Base-by-base conservation (phyloP, 495 filamentous ascomycete species). In the Haplographium delicatum region DNA sequence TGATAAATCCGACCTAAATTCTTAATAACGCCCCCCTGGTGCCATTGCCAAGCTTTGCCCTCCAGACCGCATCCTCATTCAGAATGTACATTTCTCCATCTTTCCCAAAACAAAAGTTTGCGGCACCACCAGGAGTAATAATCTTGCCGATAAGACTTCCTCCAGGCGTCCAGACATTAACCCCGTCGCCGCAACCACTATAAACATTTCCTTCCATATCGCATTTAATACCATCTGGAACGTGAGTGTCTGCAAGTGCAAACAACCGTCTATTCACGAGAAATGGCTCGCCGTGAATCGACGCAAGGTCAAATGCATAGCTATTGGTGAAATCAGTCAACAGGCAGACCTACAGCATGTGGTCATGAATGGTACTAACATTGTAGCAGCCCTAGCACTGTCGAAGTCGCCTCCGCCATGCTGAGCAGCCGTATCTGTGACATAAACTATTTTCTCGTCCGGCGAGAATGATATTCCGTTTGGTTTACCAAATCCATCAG, bases 161-260 rank as follows among this genome's bases (percentile, higher is more conserved):
- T 0, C 74, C 72, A 2, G 72, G 66, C 31, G 70, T 75, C 67
- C 68, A 84, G 5, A 84, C 73, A 37, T 81, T 70, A 10, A 82
- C 67, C 22, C 80, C 79, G 51, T 82, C 80, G 1, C 76, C 78
- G 33, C 71, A 74, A 2, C 73, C 79, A 22, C 69, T 67, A 50
- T 81, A 84, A 4, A 84, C 72, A 51, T 81, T 79, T 0, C 79
- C 79, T 5, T 72, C 67, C 28, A 66, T 66, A 59, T 84, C 79
- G 51, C 66, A 67, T 54, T 82, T 80, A 35, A 84, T 65, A 10
- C 76, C 80, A 50, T 84, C 79, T 2, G 81, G 75, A 2, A 78
- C 67, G 0, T 77, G 75, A 0, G 54, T 56, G 25, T 70, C 69
- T 10, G 71, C 65, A 52, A 77, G 75, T 0, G 81, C 79, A 59